Evolutionary conservation across 441 rosid species (phyloP).

Genomic region (Rhodomyrtus psidioides): DNA sequence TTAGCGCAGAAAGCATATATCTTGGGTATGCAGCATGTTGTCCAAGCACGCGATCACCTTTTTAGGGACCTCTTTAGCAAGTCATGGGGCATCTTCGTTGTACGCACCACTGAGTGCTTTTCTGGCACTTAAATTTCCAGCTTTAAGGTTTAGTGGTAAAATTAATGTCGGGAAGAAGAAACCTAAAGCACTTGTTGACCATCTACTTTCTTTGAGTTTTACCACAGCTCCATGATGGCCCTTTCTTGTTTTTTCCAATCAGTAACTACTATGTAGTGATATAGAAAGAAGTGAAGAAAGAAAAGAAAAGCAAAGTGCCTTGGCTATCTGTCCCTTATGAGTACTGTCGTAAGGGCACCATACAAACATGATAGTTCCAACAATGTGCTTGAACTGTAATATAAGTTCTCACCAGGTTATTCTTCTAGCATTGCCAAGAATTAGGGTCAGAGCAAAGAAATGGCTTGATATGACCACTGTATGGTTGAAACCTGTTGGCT

Average conservation of each 20-base stretch:
- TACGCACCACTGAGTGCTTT: not conserved
- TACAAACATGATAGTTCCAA: not conserved
- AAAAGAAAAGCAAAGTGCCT: not conserved
- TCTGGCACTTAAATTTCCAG: not conserved
- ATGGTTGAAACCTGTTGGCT: not conserved
- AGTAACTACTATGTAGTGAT: not conserved
- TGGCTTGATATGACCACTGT: not conserved
- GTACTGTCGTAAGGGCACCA: not conserved
- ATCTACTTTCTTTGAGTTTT: not conserved
- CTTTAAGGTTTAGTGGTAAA: not conserved
- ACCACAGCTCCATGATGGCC: not conserved
- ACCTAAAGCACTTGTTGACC: not conserved
- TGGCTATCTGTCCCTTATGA: not conserved
- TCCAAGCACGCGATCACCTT: not conserved
- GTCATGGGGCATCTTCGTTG: not conserved
- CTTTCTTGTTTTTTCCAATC: not conserved
- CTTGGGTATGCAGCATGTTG: not conserved
- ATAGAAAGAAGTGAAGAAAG: not conserved
- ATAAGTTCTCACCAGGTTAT: not conserved
- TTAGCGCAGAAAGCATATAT: not conserved
- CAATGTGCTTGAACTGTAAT: not conserved
- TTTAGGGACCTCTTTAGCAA: not conserved
- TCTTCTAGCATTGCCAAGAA: not conserved
- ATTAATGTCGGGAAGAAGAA: not conserved
- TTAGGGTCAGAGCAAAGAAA: not conserved